Percentiles rank a stretch among this genome's conserved stretches.
phyloP scores from a whole-genome alignment of 345 rosid genomes.

The Heritiera littoralis region DNA sequence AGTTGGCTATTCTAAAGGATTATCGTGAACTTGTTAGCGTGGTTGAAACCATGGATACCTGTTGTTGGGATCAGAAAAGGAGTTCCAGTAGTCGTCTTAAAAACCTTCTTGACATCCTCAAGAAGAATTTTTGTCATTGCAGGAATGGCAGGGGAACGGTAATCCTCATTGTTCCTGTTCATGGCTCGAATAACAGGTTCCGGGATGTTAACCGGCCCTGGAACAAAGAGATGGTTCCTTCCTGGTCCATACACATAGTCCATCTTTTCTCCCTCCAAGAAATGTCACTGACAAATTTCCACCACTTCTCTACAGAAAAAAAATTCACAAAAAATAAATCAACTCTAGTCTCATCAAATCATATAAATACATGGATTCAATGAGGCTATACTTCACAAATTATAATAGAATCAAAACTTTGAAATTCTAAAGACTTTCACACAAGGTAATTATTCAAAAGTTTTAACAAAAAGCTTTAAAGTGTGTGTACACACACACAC shows the following conservation, averaged over 20 bases:
- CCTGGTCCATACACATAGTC: slow-evolving; percentile 88
- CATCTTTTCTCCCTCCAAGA: slow-evolving; percentile 43
- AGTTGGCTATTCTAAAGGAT: not conserved
- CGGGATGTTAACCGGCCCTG: slow-evolving; percentile 96
- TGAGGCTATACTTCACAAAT: no score
- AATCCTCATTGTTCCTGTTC: slow-evolving; percentile 99
- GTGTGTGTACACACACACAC: no score
- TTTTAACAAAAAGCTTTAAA: no score
- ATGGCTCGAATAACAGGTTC: slow-evolving; percentile 90
- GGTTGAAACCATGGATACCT: slow-evolving; percentile 34
- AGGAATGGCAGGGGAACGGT: slow-evolving; percentile 92
- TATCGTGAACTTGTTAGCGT: not conserved
- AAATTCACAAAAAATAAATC: not conserved
- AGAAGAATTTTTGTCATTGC: slow-evolving; percentile 80
- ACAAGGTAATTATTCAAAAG: no score
- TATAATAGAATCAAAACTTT: no score
- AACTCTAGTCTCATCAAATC: not conserved
- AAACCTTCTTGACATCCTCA: slow-evolving; percentile 90
- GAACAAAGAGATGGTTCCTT: slow-evolving; percentile 94
- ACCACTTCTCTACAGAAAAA: slow-evolving; percentile 6
- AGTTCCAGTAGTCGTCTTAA: slow-evolving; percentile 88
- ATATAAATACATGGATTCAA: not conserved
- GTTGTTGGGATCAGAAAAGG: slow-evolving; percentile 94
- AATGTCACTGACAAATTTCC: slow-evolving; percentile 16
- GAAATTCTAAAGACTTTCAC: no score